phyloP scores from a whole-genome alignment of 164 flowering plant genomes.

The Umbilicus rupestris region DNA sequence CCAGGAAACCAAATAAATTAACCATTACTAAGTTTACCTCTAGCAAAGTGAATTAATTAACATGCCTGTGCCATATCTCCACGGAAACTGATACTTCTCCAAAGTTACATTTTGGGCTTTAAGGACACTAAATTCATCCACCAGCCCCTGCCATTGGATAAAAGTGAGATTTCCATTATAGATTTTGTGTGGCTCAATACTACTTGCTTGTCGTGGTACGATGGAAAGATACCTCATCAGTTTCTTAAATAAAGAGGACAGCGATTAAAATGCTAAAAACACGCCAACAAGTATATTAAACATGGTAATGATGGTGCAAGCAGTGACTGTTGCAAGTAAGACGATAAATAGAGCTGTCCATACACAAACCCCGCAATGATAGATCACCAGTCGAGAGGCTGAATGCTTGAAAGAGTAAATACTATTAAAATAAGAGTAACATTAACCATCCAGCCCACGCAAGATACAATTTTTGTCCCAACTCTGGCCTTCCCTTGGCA shows the following conservation, averaged over 20 bases:
- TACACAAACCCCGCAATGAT: conserved; percentile 35
- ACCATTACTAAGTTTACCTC: background rate
- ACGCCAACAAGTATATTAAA: conserved; percentile 57
- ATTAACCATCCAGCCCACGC: conserved; percentile 35
- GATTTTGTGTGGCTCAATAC: background rate
- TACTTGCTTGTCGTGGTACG: background rate
- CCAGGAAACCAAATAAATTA: background rate
- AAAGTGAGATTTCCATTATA: background rate
- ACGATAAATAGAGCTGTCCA: conserved; percentile 51
- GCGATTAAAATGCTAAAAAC: conserved; percentile 48
- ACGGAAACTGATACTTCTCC: conserved; percentile 28
- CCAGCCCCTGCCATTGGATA: conserved; percentile 31
- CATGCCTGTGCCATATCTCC: conserved; percentile 52
- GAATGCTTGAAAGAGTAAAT: background rate
- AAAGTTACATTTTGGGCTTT: conserved; percentile 18
- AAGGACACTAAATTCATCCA: conserved; percentile 33
- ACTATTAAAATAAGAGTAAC: background rate
- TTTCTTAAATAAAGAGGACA: conserved; percentile 44
- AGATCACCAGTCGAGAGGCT: background rate
- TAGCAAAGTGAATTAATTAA: background rate
- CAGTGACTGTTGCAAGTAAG: conserved; percentile 48
- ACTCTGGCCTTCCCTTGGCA: conserved; percentile 27
- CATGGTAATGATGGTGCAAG: conserved; percentile 31
- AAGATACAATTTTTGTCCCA: conserved; percentile 29
- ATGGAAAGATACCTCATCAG: conserved; percentile 31